These are phyloP conservation scores for Astrothelium subdiscretum DNA, from an alignment of 495 filamentous ascomycete genomes.

Conservation along the genomic window DNA sequence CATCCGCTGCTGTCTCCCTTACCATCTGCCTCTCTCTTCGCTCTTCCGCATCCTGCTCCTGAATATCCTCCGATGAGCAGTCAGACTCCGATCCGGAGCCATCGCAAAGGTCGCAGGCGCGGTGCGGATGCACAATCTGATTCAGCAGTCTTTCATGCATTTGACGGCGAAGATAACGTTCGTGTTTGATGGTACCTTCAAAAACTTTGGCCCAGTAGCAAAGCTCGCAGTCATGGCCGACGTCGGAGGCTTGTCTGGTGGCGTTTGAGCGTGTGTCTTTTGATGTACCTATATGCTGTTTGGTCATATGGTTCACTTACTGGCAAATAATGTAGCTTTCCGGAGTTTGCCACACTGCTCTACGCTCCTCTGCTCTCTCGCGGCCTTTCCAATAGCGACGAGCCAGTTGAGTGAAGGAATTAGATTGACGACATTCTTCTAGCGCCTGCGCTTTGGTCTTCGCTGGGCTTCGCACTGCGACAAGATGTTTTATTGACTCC, in stretches of 20 bases:
- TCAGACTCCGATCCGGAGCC: not conserved
- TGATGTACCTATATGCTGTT: not conserved
- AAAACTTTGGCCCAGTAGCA: constrained; percentile 1
- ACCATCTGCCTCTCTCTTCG: not conserved
- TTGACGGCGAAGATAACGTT: not conserved
- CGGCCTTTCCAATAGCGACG: not conserved
- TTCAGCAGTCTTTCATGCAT: not conserved
- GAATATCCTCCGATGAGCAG: not conserved
- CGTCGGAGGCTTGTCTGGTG: not conserved
- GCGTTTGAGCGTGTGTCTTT: not conserved
- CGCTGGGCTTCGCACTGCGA: not conserved
- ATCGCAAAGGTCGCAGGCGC: not conserved
- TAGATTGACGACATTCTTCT: not conserved
- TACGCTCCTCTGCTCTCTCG: not conserved
- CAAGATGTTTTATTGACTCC: not conserved
- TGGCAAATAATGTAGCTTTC: not conserved
- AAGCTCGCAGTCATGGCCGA: not conserved
- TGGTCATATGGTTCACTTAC: not conserved
- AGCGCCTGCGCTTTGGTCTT: not conserved
- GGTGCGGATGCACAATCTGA: not conserved
- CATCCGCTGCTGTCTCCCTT: not conserved
- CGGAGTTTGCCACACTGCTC: not conserved
- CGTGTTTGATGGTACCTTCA: not conserved
- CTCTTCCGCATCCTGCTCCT: not conserved
- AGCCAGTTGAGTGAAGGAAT: not conserved